These are phyloP conservation scores for Kwoniella pini DNA, from an alignment of 768 basidiomycete species.

Conservation along the genomic window DNA sequence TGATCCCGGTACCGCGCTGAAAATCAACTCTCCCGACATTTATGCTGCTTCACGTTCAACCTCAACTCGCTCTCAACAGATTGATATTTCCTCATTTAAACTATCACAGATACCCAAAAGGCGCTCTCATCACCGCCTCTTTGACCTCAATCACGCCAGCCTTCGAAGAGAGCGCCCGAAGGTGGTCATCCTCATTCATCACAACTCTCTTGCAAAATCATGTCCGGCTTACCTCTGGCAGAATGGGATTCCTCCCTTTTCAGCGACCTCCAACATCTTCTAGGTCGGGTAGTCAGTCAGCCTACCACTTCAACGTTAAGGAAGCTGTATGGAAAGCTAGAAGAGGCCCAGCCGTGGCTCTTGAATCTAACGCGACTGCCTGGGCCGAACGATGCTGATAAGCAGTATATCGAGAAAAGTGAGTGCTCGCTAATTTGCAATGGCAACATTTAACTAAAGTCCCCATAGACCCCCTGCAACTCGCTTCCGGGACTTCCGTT, in stretches of 20 bases:
- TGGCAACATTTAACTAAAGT: no score
- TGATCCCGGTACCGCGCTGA: no score
- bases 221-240: slow-evolving; percentile 22
- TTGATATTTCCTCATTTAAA: no score
- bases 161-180: neutral
- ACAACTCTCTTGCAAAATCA: neutral
- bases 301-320: slow-evolving; percentile 40
- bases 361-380: slow-evolving; percentile 31
- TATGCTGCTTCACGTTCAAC: no score
- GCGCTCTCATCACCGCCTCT: slow-evolving; percentile 1
- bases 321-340: slow-evolving; percentile 31
- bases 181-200: neutral
- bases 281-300: slow-evolving; percentile 29
- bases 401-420: slow-evolving; percentile 41
- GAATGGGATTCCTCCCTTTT: slow-evolving; percentile 46
- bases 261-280: slow-evolving; percentile 41
- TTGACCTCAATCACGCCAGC: neutral
- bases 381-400: slow-evolving; percentile 35
- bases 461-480: slow-evolving; percentile 28
- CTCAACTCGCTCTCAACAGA: no score
- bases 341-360: slow-evolving; percentile 46
- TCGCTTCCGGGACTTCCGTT: slow-evolving; percentile 31
- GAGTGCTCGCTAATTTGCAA: no score
- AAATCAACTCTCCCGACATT: no score
- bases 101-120: slow-evolving; percentile 3